Evolutionary conservation across 2,329 filamentous ascomycete genomes (phyloP).

Genomic region (Massarina eburnea): DNA sequence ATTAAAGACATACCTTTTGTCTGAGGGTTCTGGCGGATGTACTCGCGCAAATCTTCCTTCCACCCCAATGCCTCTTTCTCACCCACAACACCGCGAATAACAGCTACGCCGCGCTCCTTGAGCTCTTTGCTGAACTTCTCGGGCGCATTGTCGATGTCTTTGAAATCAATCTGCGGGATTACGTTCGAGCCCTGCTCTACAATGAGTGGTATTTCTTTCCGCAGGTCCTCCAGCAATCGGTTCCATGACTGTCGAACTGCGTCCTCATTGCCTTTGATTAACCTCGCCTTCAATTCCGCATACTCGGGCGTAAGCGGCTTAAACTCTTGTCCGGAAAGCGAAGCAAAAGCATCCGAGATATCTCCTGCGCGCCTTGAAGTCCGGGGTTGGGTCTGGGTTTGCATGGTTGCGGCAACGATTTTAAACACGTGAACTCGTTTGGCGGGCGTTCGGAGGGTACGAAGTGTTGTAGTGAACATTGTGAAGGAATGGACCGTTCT

Average conservation of each 20-base stretch:
- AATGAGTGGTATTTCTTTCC: slow-evolving; percentile 50
- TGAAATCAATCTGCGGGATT: slow-evolving; percentile 52
- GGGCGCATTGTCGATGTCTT: slow-evolving; percentile 51
- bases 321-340: slow-evolving; percentile 51
- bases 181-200: slow-evolving; percentile 44
- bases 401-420: slow-evolving; percentile 32
- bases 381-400: slow-evolving; percentile 6
- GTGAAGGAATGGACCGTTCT: slow-evolving; percentile 7
- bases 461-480: slow-evolving; percentile 32
- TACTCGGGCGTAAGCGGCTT: slow-evolving; percentile 49
- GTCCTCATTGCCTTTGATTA: slow-evolving; percentile 52
- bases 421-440: slow-evolving; percentile 19
- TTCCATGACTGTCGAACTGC: slow-evolving; percentile 51
- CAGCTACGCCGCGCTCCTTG: slow-evolving; percentile 57
- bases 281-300: slow-evolving; percentile 47
- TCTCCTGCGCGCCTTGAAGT: slow-evolving; percentile 51
- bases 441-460: slow-evolving; percentile 26
- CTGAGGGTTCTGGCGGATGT: slow-evolving; percentile 51
- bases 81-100: slow-evolving; percentile 49
- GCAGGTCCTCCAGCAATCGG: slow-evolving; percentile 46
- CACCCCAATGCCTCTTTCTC: slow-evolving; percentile 47
- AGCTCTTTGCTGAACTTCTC: slow-evolving; percentile 60
- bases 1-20: slow-evolving; percentile 34
- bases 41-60: slow-evolving; percentile 48
- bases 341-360: slow-evolving; percentile 54